A percentile compares a stretch with the other conserved stretches of the same genome.
phyloP scores from a whole-genome alignment of 139 green algal genomes.

The Tetraselmis striata region DNA sequence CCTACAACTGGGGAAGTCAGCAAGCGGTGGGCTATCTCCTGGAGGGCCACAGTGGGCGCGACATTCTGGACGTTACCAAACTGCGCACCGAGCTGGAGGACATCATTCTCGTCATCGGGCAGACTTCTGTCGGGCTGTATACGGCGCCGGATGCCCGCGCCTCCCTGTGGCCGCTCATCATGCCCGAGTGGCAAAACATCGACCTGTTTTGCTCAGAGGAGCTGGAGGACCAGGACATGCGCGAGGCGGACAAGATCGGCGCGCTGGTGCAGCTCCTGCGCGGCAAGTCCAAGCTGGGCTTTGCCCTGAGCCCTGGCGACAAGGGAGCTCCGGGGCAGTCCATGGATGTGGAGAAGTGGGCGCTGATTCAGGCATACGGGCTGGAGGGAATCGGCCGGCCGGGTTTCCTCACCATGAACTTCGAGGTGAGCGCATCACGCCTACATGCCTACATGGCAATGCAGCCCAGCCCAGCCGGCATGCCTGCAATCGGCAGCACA shows the following conservation, averaged over 20 bases:
- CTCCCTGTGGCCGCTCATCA: not conserved
- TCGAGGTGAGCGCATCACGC: constrained; percentile 20
- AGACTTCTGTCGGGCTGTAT: not conserved
- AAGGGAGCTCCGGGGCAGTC: not conserved
- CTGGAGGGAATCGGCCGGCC: constrained; percentile 42
- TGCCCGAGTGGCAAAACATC: constrained; percentile 9
- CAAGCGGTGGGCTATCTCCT: constrained; percentile 27
- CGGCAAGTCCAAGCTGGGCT: constrained; percentile 20
- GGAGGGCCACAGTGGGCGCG: constrained; percentile 18
- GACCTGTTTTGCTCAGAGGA: constrained; percentile 1
- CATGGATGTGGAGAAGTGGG: constrained; percentile 48
- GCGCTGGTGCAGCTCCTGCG: constrained; percentile 36
- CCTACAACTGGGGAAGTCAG: constrained; percentile 8
- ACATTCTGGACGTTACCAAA: constrained; percentile 18
- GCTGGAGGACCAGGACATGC: constrained; percentile 21
- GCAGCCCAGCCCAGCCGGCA: not conserved
- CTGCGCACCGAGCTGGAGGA: constrained; percentile 22
- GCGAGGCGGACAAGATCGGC: constrained; percentile 34
- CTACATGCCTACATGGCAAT: constrained; percentile 14
- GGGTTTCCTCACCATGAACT: constrained; percentile 57
- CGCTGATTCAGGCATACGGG: constrained; percentile 52
- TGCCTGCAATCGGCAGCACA: not conserved
- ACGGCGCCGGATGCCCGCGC: constrained; percentile 1
- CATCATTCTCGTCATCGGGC: constrained; percentile 11
- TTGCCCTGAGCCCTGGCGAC: constrained; percentile 14